phyloP scores from a whole-genome alignment of 768 basidiomycete genomes.

The Aureoboletus auriporus region DNA sequence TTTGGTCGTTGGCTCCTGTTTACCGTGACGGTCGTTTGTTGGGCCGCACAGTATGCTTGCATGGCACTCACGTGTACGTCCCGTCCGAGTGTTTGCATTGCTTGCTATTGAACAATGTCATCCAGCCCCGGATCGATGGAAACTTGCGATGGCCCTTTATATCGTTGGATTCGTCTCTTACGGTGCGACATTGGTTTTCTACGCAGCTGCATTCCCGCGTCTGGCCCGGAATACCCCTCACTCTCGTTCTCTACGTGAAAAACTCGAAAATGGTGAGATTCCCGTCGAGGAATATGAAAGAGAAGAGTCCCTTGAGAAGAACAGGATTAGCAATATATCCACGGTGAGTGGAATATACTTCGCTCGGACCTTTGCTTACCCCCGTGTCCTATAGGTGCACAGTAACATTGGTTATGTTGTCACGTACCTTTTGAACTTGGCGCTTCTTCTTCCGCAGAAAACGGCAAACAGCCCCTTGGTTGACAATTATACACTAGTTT shows the following conservation, averaged over 20 bases:
- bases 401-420: constrained; percentile 74
- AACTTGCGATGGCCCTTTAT: constrained; percentile 71
- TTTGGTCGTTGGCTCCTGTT: constrained; percentile 82
- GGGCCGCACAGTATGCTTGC: constrained; percentile 76
- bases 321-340: constrained; percentile 79
- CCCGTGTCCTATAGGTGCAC: constrained; percentile 46
- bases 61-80: constrained; percentile 66
- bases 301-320: constrained; percentile 81
- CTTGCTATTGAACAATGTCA: background rate
- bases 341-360: constrained; percentile 44
- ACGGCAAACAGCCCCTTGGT: constrained; percentile 50
- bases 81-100: background rate
- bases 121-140: constrained; percentile 65
- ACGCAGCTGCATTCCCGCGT: constrained; percentile 72
- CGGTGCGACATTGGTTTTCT: constrained; percentile 80
- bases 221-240: constrained; percentile 74
- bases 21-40: constrained; percentile 66
- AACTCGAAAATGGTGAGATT: constrained; percentile 58
- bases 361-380: background rate
- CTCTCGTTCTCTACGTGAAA: constrained; percentile 50
- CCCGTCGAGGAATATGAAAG: constrained; percentile 59
- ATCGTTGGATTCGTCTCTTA: constrained; percentile 79
- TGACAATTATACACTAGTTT: constrained; percentile 68
- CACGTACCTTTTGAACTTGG: constrained; percentile 61
- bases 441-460: constrained; percentile 57